phyloP scores from a whole-genome alignment of 176 grass and related monocot genomes.

The Zoysia japonica region DNA sequence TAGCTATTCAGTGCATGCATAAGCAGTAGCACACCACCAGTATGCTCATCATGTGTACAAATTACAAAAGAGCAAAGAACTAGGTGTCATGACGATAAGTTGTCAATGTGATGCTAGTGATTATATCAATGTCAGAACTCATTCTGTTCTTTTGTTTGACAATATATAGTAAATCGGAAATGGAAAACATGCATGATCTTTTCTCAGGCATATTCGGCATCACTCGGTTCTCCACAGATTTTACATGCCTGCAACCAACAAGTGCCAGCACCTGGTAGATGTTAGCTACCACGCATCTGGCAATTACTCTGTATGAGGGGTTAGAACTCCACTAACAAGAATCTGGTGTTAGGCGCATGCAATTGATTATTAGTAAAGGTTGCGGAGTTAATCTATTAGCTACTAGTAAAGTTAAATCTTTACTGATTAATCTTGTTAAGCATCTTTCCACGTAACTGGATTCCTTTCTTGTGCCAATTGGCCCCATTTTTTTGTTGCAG shows the following conservation, averaged over 20 bases:
- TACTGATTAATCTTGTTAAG: not conserved
- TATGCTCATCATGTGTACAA: not conserved
- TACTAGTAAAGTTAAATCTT: not conserved
- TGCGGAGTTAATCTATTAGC: not conserved
- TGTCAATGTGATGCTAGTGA: not conserved
- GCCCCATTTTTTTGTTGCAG: not conserved
- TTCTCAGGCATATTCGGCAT: not conserved
- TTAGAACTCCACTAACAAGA: slow-evolving; percentile 12
- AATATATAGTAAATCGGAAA: not conserved
- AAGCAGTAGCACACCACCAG: not conserved
- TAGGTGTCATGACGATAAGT: not conserved
- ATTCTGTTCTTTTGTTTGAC: not conserved
- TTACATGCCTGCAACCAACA: not conserved
- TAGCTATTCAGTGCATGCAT: not conserved
- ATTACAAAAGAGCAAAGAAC: not conserved
- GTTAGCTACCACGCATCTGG: not conserved
- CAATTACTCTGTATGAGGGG: not conserved
- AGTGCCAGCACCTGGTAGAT: not conserved
- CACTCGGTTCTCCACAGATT: not conserved
- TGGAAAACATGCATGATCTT: not conserved
- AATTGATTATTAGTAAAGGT: not conserved
- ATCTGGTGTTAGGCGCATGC: not conserved
- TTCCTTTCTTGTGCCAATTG: slow-evolving; percentile 2
- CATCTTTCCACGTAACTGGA: not conserved
- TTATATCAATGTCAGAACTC: not conserved